A percentile compares a stretch with the other conserved stretches of the same genome.
phyloP scores from a whole-genome alignment of 2,329 filamentous ascomycete genomes.

The Cyclaneusma minus region DNA sequence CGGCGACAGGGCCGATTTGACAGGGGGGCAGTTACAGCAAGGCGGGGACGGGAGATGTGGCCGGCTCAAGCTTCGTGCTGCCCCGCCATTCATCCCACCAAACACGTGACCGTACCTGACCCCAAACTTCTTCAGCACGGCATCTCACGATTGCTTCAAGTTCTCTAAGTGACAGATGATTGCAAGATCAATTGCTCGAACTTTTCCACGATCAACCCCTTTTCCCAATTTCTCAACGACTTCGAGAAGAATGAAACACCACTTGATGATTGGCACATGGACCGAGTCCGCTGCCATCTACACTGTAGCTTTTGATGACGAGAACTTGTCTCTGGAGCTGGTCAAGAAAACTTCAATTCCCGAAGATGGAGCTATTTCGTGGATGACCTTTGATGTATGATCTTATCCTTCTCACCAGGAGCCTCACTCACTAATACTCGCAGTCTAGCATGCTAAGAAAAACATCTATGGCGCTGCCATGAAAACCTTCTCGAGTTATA shows the following conservation, averaged over 20 bases:
- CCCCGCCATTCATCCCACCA: no score
- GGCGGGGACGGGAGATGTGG: no score
- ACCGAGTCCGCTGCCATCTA: slow-evolving; percentile 81
- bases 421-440: background rate
- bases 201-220: no score
- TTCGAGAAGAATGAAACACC: slow-evolving; percentile 60
- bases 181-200: no score
- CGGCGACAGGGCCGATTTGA: no score
- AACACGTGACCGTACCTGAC: no score
- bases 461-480: slow-evolving; percentile 80
- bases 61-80: no score
- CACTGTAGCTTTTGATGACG: slow-evolving; percentile 76
- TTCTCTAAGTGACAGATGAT: no score
- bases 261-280: slow-evolving; percentile 88
- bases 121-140: no score
- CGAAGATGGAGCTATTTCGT: slow-evolving; percentile 75
- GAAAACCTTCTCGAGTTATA: slow-evolving; percentile 84
- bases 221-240: no score
- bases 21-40: no score
- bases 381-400: slow-evolving; percentile 75
- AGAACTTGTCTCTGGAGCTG: slow-evolving; percentile 56
- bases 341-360: slow-evolving; percentile 72
- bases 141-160: no score
- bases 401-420: slow-evolving; percentile 1
- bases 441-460: slow-evolving; percentile 57